Evolutionary conservation across 163 green algal genomes (phyloP).

Genomic region (Volvox carteri): DNA sequence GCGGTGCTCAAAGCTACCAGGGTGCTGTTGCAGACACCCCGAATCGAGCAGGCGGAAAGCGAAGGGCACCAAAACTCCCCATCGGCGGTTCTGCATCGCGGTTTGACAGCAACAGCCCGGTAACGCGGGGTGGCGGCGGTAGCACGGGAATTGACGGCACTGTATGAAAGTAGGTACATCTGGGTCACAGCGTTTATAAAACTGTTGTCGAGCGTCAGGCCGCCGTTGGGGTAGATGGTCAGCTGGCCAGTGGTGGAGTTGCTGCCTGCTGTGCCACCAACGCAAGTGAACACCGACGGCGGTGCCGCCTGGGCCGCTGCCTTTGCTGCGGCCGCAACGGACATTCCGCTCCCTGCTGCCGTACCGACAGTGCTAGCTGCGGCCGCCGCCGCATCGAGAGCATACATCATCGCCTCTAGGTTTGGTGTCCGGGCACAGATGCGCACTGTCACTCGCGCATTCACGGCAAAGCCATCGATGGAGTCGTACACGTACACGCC

Average conservation of each 20-base stretch:
- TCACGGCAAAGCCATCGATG: constrained; percentile 56
- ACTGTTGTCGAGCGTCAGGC: constrained; percentile 11
- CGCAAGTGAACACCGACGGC: constrained; percentile 27
- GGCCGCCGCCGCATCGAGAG: neutral
- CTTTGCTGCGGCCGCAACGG: constrained; percentile 27
- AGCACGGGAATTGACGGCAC: constrained; percentile 17
- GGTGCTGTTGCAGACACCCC: neutral
- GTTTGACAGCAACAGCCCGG: constrained; percentile 36
- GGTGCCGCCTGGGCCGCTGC: constrained; percentile 16
- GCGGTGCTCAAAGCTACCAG: neutral
- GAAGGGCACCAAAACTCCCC: constrained; percentile 49
- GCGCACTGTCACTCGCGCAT: neutral
- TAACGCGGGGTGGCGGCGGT: constrained; percentile 10
- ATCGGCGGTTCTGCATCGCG: constrained; percentile 9
- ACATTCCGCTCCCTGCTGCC: neutral
- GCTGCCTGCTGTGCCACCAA: neutral
- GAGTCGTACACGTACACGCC: constrained; percentile 61
- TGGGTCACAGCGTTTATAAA: neutral
- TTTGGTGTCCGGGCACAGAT: constrained; percentile 31
- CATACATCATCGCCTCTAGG: constrained; percentile 30
- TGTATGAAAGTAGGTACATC: constrained; percentile 52
- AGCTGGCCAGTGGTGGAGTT: neutral
- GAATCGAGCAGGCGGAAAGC: constrained; percentile 15
- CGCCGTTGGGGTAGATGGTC: neutral
- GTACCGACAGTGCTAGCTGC: neutral